Percentiles rank a stretch among this genome's conserved stretches.
phyloP scores from a whole-genome alignment of 495 filamentous ascomycete species.

The Ramalina intermedia region DNA sequence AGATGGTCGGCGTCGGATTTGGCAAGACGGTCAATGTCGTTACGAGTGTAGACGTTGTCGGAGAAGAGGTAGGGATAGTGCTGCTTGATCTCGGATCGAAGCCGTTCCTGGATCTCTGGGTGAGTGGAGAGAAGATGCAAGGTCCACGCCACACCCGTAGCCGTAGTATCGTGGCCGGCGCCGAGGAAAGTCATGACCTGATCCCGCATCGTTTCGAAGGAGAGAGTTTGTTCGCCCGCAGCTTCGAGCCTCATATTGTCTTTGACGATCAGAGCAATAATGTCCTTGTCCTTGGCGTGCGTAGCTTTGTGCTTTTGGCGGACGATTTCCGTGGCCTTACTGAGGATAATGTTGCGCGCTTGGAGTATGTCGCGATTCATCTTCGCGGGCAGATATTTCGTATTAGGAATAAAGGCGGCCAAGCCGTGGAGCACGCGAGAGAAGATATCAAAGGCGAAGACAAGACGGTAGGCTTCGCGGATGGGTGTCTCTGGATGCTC shows the following conservation, averaged over 20 bases:
- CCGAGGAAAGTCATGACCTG: conserved; percentile 30
- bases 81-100: conserved; percentile 16
- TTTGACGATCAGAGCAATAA: conserved; percentile 30
- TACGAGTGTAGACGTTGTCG: conserved; percentile 1
- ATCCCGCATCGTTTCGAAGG: conserved; percentile 31
- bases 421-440: conserved; percentile 29
- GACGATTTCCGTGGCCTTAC: conserved; percentile 23
- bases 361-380: conserved; percentile 32
- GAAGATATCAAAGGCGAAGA: conserved; percentile 29
- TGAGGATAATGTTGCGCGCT: conserved; percentile 25
- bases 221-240: conserved; percentile 23
- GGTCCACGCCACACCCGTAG: conserved; percentile 18
- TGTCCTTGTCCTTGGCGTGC: conserved; percentile 26
- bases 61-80: conserved; percentile 15
- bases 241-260: conserved; percentile 24
- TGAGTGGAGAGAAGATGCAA: conserved; percentile 17
- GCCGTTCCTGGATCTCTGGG: conserved; percentile 12
- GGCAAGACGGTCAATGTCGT: conserved; percentile 6
- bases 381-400: conserved; percentile 28
- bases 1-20: conserved; percentile 19
- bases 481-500: conserved; percentile 26
- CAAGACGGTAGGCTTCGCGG: conserved; percentile 28
- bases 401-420: conserved; percentile 28
- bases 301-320: conserved; percentile 21
- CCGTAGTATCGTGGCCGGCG: conserved; percentile 18